phyloP scores from a whole-genome alignment of 2,329 filamentous ascomycete species.

The Sclerotinia subarctica region DNA sequence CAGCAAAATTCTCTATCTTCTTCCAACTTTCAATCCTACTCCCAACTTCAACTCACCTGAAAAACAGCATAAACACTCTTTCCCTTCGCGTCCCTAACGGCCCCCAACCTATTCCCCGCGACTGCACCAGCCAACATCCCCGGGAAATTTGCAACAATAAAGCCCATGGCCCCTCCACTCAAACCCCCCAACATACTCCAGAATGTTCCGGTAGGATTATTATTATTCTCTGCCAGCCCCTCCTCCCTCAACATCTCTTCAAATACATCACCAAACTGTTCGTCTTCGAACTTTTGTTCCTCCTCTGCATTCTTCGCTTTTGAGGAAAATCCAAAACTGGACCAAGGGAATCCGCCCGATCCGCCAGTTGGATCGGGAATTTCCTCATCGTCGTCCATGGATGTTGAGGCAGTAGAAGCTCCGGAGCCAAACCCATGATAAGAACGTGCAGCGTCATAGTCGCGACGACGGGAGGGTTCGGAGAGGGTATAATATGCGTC shows the following conservation, averaged over 20 bases:
- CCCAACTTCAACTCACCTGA: not conserved
- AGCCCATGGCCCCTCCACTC: slow-evolving; percentile 86
- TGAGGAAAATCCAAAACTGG: slow-evolving; percentile 56
- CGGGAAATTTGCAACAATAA: slow-evolving; percentile 90
- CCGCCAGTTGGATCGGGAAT: slow-evolving; percentile 41
- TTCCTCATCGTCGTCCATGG: slow-evolving; percentile 47
- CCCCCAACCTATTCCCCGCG: slow-evolving; percentile 87
- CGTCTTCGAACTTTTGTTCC: slow-evolving; percentile 60
- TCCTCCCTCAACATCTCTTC: slow-evolving; percentile 88
- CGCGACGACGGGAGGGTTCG: slow-evolving; percentile 69
- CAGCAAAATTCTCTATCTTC: not conserved
- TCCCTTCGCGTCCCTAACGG: slow-evolving; percentile 81
- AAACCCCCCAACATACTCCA: slow-evolving; percentile 84
- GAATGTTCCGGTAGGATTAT: slow-evolving; percentile 67
- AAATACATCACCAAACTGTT: slow-evolving; percentile 85
- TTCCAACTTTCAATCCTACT: too few relatives aligned
- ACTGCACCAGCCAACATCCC: slow-evolving; percentile 87
- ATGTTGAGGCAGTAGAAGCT: slow-evolving; percentile 42
- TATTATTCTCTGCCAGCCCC: slow-evolving; percentile 70
- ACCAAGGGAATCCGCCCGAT: slow-evolving; percentile 66
- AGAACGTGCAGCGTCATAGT: slow-evolving; percentile 75
- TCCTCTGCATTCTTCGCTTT: slow-evolving; percentile 47
- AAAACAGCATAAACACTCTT: slow-evolving; percentile 93
- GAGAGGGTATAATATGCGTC: slow-evolving; percentile 92
- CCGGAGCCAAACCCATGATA: slow-evolving; percentile 51